Evolutionary conservation across 768 basidiomycete genomes (phyloP).

Genomic region (Mycena indigotica): DNA sequence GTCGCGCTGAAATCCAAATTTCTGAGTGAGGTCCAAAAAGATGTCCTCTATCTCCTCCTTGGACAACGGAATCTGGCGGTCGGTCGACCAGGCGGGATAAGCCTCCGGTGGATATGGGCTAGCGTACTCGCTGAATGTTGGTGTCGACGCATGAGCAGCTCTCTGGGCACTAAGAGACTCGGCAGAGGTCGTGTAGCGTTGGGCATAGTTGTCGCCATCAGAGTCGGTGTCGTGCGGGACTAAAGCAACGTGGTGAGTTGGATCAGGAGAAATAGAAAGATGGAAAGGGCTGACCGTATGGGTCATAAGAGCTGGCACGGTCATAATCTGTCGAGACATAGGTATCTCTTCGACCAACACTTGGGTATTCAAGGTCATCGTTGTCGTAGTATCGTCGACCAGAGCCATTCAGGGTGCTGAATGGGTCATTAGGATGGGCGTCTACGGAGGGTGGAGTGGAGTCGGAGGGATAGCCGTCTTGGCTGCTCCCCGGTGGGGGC

Average conservation of each 20-base stretch:
- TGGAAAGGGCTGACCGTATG: not conserved
- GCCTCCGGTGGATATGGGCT: conserved; percentile 49
- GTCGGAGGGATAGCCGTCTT: conserved; percentile 64
- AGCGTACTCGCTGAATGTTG: conserved; percentile 1
- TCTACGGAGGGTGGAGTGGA: conserved; percentile 60
- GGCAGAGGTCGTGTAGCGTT: conserved; percentile 69
- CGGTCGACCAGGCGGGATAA: conserved; percentile 92
- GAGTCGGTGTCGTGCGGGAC: conserved; percentile 83
- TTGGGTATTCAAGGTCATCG: conserved; percentile 70
- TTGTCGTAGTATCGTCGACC: conserved; percentile 68
- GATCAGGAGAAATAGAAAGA: conserved; percentile 4
- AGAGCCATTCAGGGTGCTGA: conserved; percentile 44
- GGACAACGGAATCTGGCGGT: conserved; percentile 92
- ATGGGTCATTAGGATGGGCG: conserved; percentile 69
- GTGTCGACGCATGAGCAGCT: not conserved
- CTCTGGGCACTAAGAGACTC: conserved; percentile 54
- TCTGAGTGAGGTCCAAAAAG: conserved; percentile 94
- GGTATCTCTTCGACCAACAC: conserved; percentile 65
- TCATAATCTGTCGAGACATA: conserved; percentile 76
- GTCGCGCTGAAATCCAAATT: conserved; percentile 97
- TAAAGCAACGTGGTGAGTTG: conserved; percentile 29
- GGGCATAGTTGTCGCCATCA: conserved; percentile 67
- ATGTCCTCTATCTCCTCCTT: conserved; percentile 99
- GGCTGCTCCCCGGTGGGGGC: conserved; percentile 37
- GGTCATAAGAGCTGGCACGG: conserved; percentile 28